Conservation (phyloP, 208 protist genomes). For the Novymonas esmeraldas region DNA sequence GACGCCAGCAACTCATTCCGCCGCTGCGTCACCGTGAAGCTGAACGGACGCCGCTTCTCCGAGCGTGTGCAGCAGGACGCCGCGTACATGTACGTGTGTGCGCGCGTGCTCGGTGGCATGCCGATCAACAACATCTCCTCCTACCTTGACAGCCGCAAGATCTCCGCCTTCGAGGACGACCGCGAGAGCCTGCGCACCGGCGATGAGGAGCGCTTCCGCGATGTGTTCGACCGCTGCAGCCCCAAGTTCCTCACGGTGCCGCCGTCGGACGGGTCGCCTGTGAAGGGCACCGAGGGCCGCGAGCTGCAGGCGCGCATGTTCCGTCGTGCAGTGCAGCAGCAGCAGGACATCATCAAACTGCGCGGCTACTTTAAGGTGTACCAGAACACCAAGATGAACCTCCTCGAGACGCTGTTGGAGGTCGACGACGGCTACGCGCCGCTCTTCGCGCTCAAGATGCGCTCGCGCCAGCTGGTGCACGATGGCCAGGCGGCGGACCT, state of each 20-base stretch:
- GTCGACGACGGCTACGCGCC: slow-evolving; percentile 81
- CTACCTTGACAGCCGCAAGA: slow-evolving; percentile 60
- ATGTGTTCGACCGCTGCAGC: slow-evolving; percentile 90
- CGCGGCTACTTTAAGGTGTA: slow-evolving; percentile 91
- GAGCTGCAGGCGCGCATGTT: slow-evolving; percentile 91
- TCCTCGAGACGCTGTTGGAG: slow-evolving; percentile 80
- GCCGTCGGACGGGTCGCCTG: slow-evolving; percentile 46
- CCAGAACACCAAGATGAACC: slow-evolving; percentile 85
- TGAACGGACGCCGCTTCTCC: slow-evolving; percentile 76
- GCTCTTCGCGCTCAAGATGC: slow-evolving; percentile 88
- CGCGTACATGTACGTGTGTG: slow-evolving; percentile 82
- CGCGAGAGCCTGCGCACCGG: slow-evolving; percentile 77
- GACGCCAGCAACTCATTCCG: slow-evolving; percentile 86
- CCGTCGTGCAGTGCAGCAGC: slow-evolving; percentile 86
- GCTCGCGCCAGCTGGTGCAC: slow-evolving; percentile 86
- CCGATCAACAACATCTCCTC: slow-evolving; percentile 67
- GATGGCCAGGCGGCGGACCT: slow-evolving; percentile 79
- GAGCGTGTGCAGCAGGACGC: slow-evolving; percentile 85
- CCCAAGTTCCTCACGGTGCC: slow-evolving; percentile 89
- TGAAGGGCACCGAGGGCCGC: slow-evolving; percentile 83
- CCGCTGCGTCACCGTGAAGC: slow-evolving; percentile 69
- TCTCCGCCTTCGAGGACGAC: slow-evolving; percentile 81
- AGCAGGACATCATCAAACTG: slow-evolving; percentile 88
- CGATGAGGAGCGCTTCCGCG: slow-evolving; percentile 90
- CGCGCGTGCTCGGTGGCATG: slow-evolving; percentile 85